Conservation (phyloP, 78 protist genomes). For the Anaeramoeba flamelloides region DNA sequence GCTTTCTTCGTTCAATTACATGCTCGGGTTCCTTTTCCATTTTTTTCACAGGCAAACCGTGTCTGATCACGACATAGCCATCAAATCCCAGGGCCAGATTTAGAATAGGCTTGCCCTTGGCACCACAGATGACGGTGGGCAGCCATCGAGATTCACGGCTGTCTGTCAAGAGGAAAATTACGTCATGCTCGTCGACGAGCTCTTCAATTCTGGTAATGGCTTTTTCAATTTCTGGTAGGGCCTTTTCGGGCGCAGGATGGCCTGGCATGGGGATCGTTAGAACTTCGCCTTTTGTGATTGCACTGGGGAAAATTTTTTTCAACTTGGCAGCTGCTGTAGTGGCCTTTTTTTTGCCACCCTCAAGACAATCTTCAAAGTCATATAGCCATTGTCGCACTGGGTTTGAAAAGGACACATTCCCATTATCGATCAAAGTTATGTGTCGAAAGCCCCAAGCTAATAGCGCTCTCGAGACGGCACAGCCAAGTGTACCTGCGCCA, state of each 20-base stretch:
- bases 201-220: conserved; percentile 17
- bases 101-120: conserved; percentile 25
- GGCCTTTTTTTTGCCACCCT: conserved; percentile 55
- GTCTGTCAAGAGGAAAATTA: conserved; percentile 80
- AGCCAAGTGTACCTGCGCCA: conserved; percentile 97
- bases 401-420: conserved; percentile 67
- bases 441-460: conserved; percentile 82
- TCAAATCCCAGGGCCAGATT: conserved; percentile 93
- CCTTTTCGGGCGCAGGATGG: conserved; percentile 35
- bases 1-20: neutral
- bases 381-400: conserved; percentile 88
- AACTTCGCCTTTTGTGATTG: conserved; percentile 20
- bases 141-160: conserved; percentile 89
- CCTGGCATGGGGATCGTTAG: conserved; percentile 95
- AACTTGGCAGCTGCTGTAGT: conserved; percentile 39
- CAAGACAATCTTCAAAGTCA: conserved; percentile 45
- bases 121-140: conserved; percentile 62
- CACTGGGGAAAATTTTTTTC: conserved; percentile 1
- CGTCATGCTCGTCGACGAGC: conserved; percentile 64
- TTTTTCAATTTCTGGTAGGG: neutral
- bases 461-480: conserved; percentile 79
- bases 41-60: conserved; percentile 37
- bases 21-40: neutral
- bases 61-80: conserved; percentile 72
- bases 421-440: conserved; percentile 78